Evolutionary conservation across 768 basidiomycete genomes (phyloP).

Genomic region (Thelephora aurantiotincta): DNA sequence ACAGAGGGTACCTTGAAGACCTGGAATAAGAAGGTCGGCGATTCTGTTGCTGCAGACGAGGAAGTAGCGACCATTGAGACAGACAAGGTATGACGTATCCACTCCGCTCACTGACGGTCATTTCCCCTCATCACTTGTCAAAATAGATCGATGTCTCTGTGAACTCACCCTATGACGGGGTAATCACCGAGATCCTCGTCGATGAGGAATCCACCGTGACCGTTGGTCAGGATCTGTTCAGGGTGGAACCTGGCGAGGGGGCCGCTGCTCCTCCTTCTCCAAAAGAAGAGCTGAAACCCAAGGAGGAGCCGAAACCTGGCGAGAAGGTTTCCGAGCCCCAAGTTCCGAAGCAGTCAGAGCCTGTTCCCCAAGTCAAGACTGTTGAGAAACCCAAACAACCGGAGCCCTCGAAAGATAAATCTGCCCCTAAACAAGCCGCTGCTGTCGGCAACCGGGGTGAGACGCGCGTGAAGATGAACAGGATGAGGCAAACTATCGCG

Average conservation of each 20-base stretch:
- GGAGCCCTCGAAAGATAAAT: constrained; percentile 10
- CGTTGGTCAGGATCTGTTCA: constrained; percentile 90
- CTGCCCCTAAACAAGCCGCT: constrained; percentile 16
- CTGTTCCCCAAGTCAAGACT: constrained; percentile 30
- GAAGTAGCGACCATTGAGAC: constrained; percentile 98
- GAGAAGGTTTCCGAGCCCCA: constrained; percentile 23
- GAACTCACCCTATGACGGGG: constrained; percentile 82
- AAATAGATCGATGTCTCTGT: constrained; percentile 91
- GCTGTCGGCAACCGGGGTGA: constrained; percentile 55
- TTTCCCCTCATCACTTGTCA: not conserved
- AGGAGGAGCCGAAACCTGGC: constrained; percentile 9
- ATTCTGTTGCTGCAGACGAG: constrained; percentile 82
- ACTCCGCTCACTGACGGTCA: not conserved
- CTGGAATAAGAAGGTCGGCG: constrained; percentile 90
- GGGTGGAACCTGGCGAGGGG: constrained; percentile 62
- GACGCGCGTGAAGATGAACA: constrained; percentile 96
- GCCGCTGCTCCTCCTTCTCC: constrained; percentile 10
- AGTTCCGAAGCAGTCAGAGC: constrained; percentile 32
- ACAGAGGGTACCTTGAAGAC: constrained; percentile 93
- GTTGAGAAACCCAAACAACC: constrained; percentile 18
- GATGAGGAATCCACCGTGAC: constrained; percentile 89
- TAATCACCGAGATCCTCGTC: constrained; percentile 73
- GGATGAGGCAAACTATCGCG: constrained; percentile 94
- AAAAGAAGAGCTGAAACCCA: constrained; percentile 10
- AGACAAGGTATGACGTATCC: constrained; percentile 61